Conservation (phyloP, 495 filamentous ascomycete species). For the Aspergillus panamensis region DNA sequence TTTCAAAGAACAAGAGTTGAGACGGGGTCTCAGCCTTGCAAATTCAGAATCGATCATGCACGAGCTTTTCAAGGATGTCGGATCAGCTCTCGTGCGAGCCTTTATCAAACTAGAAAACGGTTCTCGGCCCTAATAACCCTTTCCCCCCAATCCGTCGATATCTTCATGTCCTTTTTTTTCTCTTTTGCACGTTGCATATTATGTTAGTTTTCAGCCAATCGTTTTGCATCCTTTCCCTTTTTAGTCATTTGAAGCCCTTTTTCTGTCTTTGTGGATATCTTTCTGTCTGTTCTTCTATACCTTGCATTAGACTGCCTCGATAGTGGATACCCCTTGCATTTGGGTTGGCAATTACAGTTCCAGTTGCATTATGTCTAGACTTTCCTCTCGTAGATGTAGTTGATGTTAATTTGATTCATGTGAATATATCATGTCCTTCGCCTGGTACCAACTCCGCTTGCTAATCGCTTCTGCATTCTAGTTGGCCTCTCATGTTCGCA, state of each 20-base stretch:
- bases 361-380: slow-evolving; percentile 1
- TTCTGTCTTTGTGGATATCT: neutral
- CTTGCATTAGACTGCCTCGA: slow-evolving; percentile 1
- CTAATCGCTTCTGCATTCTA: no score
- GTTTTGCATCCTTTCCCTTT: neutral
- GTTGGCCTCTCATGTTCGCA: no score
- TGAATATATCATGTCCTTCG: neutral
- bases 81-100: slow-evolving; percentile 17
- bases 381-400: neutral
- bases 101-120: slow-evolving; percentile 17
- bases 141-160: neutral
- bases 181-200: neutral
- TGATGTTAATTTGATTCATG: neutral
- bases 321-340: slow-evolving; percentile 3
- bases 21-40: slow-evolving; percentile 3
- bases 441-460: no score
- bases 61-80: slow-evolving; percentile 25
- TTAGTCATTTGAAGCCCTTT: neutral
- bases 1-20: slow-evolving; percentile 13
- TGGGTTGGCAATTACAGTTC: neutral
- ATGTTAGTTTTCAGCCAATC: neutral
- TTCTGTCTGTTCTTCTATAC: neutral
- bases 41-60: slow-evolving; percentile 22
- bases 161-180: neutral
- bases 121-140: neutral